phyloP scores from a whole-genome alignment of 441 rosid species.

The Brassica hybrid region DNA sequence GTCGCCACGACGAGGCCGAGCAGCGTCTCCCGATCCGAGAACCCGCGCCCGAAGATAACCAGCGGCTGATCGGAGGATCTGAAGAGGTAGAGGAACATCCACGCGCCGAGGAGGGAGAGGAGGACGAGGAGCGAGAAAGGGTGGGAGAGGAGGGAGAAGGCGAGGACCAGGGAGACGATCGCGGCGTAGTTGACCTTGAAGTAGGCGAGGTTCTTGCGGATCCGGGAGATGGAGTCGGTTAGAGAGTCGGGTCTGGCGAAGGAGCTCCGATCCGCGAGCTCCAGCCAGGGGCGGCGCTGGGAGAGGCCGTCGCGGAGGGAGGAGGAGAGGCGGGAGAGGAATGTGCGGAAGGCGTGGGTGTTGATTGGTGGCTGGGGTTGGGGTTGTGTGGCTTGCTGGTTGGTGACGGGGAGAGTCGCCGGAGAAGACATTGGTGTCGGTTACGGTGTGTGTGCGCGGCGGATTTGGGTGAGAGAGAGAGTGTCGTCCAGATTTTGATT shows the following conservation, averaged over 20 bases:
- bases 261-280: slow-evolving; percentile 56
- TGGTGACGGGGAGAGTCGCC: slow-evolving; percentile 59
- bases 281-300: slow-evolving; percentile 67
- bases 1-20: slow-evolving; percentile 54
- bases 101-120: slow-evolving; percentile 9
- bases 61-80: slow-evolving; percentile 67
- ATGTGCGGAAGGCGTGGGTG: slow-evolving; percentile 60
- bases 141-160: slow-evolving; percentile 61
- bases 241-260: slow-evolving; percentile 59
- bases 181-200: slow-evolving; percentile 65
- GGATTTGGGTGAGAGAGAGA: slow-evolving; percentile 20
- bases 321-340: slow-evolving; percentile 59
- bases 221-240: slow-evolving; percentile 62
- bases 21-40: slow-evolving; percentile 68
- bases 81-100: slow-evolving; percentile 64
- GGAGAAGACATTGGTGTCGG: slow-evolving; percentile 51
- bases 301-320: slow-evolving; percentile 61
- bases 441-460: slow-evolving; percentile 4
- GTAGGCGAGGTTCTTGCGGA: slow-evolving; percentile 60
- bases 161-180: slow-evolving; percentile 55
- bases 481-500: slow-evolving; percentile 21
- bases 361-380: slow-evolving; percentile 58
- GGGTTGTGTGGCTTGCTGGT: slow-evolving; percentile 44
- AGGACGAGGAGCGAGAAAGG: slow-evolving; percentile 37
- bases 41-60: slow-evolving; percentile 53